Percentiles rank a stretch among this genome's conserved stretches.
phyloP scores from a whole-genome alignment of 2,329 filamentous ascomycete genomes.

The Diaporthe sp. region DNA sequence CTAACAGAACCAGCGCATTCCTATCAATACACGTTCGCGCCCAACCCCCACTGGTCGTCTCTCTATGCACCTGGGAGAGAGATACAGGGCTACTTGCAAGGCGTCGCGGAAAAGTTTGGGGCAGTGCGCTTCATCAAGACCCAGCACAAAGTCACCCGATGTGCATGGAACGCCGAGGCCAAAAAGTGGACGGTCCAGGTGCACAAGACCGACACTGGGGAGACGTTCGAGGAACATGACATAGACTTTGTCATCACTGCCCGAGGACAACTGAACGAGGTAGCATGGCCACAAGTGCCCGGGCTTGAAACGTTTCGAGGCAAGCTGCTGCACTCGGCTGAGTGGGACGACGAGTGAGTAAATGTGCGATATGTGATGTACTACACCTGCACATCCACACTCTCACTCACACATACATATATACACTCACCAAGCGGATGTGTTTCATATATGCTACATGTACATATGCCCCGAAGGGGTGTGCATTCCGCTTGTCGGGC shows the following conservation, averaged over 20 bases:
- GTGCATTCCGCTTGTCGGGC: no score
- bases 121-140: conserved; percentile 61
- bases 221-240: conserved; percentile 52
- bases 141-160: conserved; percentile 54
- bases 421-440: background rate
- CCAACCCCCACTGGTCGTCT: conserved; percentile 66
- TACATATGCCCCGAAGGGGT: background rate
- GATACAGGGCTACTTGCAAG: conserved; percentile 62
- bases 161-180: conserved; percentile 54
- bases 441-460: no score
- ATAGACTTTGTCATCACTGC: conserved; percentile 57
- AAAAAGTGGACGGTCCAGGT: conserved; percentile 57
- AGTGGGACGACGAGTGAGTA: conserved; percentile 56
- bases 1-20: conserved; percentile 56
- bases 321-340: conserved; percentile 59
- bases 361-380: background rate
- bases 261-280: conserved; percentile 57
- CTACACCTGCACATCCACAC: background rate
- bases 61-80: conserved; percentile 64
- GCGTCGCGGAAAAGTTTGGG: conserved; percentile 60
- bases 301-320: conserved; percentile 57
- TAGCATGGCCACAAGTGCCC: conserved; percentile 57
- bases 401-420: background rate
- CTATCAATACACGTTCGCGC: conserved; percentile 68
- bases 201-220: conserved; percentile 49